These are phyloP conservation scores for Calocybe cyanea DNA, from an alignment of 768 basidiomycete genomes.

Conservation along the genomic window DNA sequence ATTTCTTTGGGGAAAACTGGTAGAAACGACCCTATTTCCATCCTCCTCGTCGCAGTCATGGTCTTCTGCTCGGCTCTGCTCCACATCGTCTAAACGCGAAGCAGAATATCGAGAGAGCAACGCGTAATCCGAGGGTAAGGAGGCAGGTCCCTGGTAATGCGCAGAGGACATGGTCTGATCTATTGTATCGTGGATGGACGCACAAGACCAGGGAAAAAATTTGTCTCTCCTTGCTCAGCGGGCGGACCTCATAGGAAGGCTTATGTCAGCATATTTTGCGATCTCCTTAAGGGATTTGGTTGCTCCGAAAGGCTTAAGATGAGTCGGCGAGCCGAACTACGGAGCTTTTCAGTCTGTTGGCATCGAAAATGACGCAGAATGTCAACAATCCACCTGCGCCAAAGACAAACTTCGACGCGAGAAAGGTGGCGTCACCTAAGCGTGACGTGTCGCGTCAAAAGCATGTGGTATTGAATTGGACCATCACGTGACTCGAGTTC, in stretches of 20 bases:
- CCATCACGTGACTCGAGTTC: neutral
- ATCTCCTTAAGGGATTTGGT: neutral
- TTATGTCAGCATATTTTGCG: constrained; percentile 11
- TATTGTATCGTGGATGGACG: no score
- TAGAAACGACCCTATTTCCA: neutral
- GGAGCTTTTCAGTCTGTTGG: no score
- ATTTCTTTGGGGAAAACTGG: neutral
- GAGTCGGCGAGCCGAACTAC: no score
- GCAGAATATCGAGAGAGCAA: constrained; percentile 49
- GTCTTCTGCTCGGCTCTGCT: constrained; percentile 16
- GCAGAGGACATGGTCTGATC: constrained; percentile 32
- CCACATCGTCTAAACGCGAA: constrained; percentile 21
- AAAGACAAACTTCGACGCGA: neutral
- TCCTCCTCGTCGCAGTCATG: constrained; percentile 5
- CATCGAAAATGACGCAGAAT: no score
- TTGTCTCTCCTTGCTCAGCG: constrained; percentile 3
- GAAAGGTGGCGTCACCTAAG: neutral
- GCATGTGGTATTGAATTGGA: neutral
- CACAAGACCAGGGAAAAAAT: neutral
- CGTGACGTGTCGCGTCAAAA: neutral
- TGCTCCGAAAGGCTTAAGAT: no score
- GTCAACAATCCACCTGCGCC: no score
- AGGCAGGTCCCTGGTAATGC: constrained; percentile 54
- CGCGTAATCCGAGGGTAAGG: constrained; percentile 64
- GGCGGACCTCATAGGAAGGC: constrained; percentile 8